Base-by-base conservation (phyloP, 2,329 filamentous ascomycete genomes). In the Septoria petroselini region DNA sequence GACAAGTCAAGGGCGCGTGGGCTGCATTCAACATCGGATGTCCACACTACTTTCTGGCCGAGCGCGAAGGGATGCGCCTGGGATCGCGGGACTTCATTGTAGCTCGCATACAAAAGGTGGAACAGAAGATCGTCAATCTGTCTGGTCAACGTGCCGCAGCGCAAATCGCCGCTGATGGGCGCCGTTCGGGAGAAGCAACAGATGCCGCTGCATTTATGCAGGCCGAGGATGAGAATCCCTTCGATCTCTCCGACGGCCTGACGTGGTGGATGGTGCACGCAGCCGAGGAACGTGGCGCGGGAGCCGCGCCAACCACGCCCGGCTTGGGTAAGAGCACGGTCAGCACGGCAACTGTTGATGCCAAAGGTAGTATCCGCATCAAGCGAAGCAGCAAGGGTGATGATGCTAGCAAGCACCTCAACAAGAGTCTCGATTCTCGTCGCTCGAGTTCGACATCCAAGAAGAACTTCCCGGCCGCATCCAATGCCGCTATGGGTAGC, bases 1-100 rank as follows among this genome's bases (percentile, higher is more conserved):
- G 62, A 2, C 91, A 97, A 70, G 88, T 87, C 30, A 93, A 90
- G 3, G 86, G 91, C 12, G 91, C 93, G 0, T 98, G 93, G 93
- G 93, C 93, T 4, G 93, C 93, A 0, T 98, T 98, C 78, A 98
- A 98, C 63, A 88, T 98, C 25, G 91, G 91, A 1, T 95, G 91
- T 53, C 93, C 93, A 7, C 93, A 98, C 68, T 97, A 93, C 72
- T 98, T 98, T 73, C 77, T 98, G 2, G 86, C 90, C 29, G 93
- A 98, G 69, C 87, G 94, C 67, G 91, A 97, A 61, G 79, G 79
- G 1, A 94, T 98, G 70, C 85, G 88, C 53, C 75, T 98, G 4
- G 82, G 85, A 23, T 84, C 83, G 40, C 81, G 91, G 29, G 93
- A 98, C 66, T 98, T 93, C 90, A 82, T 98, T n/a, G 84, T 98